phyloP scores from a whole-genome alignment of 2,329 filamentous ascomycete species.

The Arthrinium puccinioides region DNA sequence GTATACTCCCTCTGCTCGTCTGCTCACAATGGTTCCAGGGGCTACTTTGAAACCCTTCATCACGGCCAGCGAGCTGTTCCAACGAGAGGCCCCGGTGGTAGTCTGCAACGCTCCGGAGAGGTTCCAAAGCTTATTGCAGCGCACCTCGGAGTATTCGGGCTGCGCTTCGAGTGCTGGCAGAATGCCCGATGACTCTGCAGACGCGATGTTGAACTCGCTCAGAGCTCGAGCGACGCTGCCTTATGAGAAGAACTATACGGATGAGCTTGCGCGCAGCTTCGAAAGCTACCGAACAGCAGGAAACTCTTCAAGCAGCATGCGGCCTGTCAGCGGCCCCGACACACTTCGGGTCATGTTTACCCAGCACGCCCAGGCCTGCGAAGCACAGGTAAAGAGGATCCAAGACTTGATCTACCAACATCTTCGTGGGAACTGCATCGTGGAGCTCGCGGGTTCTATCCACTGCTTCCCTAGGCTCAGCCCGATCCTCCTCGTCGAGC shows the following conservation, averaged over 20 bases:
- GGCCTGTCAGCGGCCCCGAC: not conserved
- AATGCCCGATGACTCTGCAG: too few species aligned
- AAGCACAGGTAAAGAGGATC: not conserved
- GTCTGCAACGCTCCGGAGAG: not conserved
- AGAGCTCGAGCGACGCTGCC: not conserved
- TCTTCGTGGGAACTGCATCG: not conserved
- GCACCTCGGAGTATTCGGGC: too few species aligned
- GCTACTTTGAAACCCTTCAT: too few species aligned
- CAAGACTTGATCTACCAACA: not conserved
- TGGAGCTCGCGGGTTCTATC: not conserved
- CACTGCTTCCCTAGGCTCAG: conserved; percentile 20
- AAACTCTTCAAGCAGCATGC: not conserved
- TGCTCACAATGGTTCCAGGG: too few species aligned
- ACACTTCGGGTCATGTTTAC: too few species aligned
- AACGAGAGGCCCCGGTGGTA: not conserved
- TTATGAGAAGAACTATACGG: conserved; percentile 5
- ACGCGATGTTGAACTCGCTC: too few species aligned
- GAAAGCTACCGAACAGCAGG: not conserved
- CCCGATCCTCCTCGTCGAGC: conserved; percentile 25
- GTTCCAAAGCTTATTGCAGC: too few species aligned
- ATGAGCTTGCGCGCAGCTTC: conserved; percentile 1
- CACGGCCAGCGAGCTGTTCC: not conserved
- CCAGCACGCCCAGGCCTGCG: too few species aligned
- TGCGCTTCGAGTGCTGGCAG: too few species aligned
- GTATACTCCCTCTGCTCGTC: too few species aligned